Evolutionary conservation across 129 eudicot genomes (phyloP), one percentile per base, ranked within the genome.

Genomic region (Centaurea solstitialis): DNA sequence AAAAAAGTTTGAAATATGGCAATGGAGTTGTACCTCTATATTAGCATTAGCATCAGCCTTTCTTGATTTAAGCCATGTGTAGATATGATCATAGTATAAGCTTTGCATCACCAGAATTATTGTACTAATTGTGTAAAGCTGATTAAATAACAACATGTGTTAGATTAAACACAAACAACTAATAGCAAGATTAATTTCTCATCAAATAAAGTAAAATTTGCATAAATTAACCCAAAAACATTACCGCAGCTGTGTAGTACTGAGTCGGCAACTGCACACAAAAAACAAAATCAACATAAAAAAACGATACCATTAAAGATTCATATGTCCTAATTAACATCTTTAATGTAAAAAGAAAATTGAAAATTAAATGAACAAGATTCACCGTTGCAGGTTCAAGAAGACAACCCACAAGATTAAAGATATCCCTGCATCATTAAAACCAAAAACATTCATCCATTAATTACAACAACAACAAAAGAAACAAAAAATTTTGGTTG

Each of bases 301-400:
- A 68, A 68, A 57, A 74, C 35, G 18, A 41, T 9, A 62, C 21
- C 35, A 24, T 38, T 50, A 8, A 62, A 23, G 33, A 26, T 22
- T 12, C 5, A 23, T 3, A 28, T 18, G 68, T 68, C 45, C 20
- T 18, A 23, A 65, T 5, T 12, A 47, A 1, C 39, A 11, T 47
- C 17, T 53, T 67, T 22, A 67, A 26, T 26, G 73, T 39, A 33
- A 33, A 72, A 78, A n/a, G n/a, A 41, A 70, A 69, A 76, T 22
- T 59, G 23, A 41, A 39, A 62, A 76, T 10, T 1, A 28, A 28
- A 43, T 3, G 9, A 68, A 11, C 10, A 68, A 50, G 43, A 84
- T 84, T 88, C 77, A 96, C 99, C 64, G 99, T 96, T 40, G 98
- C 99, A 82, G 99, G 98, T 81, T 96, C 99, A 24, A 96, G 92